These are phyloP conservation scores for Wickerhamomyces alni DNA, from an alignment of 805 yeast species.

Conservation along the genomic window DNA sequence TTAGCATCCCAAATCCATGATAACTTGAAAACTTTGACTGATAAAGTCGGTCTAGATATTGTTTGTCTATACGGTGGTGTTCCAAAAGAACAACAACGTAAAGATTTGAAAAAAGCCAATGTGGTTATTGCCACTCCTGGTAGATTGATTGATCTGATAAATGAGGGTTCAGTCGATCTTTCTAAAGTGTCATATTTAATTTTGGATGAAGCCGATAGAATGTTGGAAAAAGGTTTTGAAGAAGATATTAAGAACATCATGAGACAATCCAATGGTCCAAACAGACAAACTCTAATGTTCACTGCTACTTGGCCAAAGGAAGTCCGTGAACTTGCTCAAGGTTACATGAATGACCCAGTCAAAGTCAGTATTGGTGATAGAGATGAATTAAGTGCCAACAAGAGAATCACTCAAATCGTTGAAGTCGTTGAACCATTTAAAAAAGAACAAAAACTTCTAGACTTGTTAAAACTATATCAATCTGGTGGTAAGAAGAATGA, in stretches of 20 bases:
- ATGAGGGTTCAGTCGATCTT: constrained; percentile 78
- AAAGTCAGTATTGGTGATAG: constrained; percentile 91
- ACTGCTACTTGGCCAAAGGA: constrained; percentile 99
- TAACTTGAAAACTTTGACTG: constrained; percentile 61
- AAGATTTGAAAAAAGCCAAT: constrained; percentile 56
- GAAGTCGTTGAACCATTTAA: constrained; percentile 81
- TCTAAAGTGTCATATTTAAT: constrained; percentile 69
- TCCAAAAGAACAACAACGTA: constrained; percentile 86
- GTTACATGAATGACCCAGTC: constrained; percentile 81
- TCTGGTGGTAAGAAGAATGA: constrained; percentile 62
- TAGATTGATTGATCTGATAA: constrained; percentile 81
- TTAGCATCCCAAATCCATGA: constrained; percentile 91
- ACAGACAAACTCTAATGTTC: constrained; percentile 93
- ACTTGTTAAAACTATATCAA: constrained; percentile 69
- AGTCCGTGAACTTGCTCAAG: constrained; percentile 84
- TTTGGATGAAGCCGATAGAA: constrained; percentile 96
- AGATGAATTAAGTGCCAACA: constrained; percentile 91
- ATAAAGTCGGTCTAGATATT: constrained; percentile 55
- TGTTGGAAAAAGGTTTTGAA: constrained; percentile 97
- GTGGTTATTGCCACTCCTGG: constrained; percentile 99
- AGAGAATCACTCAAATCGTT: constrained; percentile 87
- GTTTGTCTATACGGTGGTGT: constrained; percentile 97
- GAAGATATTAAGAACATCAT: constrained; percentile 88
- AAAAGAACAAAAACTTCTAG: constrained; percentile 73
- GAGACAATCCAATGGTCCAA: constrained; percentile 42